Evolutionary conservation across 371 early-diverging fungal genomes (phyloP).

Genomic region (Choanephora cucurbitarum): DNA sequence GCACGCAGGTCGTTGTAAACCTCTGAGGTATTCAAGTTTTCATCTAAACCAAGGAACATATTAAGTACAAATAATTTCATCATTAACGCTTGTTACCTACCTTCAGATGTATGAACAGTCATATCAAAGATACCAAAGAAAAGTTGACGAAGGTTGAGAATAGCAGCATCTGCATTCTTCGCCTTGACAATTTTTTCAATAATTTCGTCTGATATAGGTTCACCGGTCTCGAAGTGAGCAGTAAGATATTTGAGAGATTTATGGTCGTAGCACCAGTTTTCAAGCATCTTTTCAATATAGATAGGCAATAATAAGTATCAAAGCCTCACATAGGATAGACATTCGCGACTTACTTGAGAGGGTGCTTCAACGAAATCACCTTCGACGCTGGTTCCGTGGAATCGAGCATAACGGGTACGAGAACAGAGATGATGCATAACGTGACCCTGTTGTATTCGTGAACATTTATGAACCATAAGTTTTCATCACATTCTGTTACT

Average conservation of each 20-base stretch:
- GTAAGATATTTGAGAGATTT: slow-evolving; percentile 69
- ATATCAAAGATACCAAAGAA: slow-evolving; percentile 82
- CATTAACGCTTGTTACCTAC: no score
- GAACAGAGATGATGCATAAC: slow-evolving; percentile 84
- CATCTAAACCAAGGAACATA: slow-evolving; percentile 25
- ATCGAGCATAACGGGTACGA: slow-evolving; percentile 65
- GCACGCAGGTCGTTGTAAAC: slow-evolving; percentile 67
- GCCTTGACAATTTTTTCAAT: slow-evolving; percentile 70
- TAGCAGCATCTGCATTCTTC: slow-evolving; percentile 76
- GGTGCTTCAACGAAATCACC: slow-evolving; percentile 94
- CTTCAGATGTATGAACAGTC: slow-evolving; percentile 64
- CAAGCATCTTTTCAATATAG: no score
- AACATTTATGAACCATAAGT: slow-evolving; percentile 8
- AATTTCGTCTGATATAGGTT: slow-evolving; percentile 73
- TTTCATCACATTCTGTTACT: slow-evolving; percentile 7
- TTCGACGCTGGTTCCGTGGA: slow-evolving; percentile 82
- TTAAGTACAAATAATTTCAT: no score
- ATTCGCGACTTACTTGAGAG: slow-evolving; percentile 55
- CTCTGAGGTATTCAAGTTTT: slow-evolving; percentile 55
- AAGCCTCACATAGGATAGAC: no score
- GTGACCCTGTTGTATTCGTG: no score
- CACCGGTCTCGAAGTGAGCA: slow-evolving; percentile 70
- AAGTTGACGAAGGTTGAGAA: slow-evolving; percentile 73
- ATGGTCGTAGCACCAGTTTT: slow-evolving; percentile 84
- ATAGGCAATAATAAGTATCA: no score